Evolutionary conservation across 2,329 filamentous ascomycete genomes (phyloP).

Genomic region (Venturia asperata): DNA sequence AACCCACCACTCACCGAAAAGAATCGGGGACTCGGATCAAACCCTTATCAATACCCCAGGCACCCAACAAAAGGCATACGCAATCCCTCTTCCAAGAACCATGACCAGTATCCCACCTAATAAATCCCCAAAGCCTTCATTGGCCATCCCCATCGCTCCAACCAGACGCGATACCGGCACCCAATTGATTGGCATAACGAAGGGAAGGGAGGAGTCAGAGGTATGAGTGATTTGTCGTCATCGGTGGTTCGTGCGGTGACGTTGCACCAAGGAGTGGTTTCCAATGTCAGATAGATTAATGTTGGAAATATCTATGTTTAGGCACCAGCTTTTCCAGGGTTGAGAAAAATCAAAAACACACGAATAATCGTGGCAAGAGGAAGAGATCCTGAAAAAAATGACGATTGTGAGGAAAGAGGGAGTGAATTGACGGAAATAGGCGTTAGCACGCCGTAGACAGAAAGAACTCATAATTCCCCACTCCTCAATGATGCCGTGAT

Average conservation of each 20-base stretch:
- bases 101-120: no score
- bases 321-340: background rate
- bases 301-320: background rate
- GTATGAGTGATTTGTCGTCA: background rate
- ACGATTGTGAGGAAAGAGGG: background rate
- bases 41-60: no score
- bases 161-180: no score
- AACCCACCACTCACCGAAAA: no score
- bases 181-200: background rate
- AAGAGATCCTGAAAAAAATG: background rate
- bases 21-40: background rate
- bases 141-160: no score
- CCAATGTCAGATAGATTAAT: conserved; percentile 3
- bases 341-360: background rate
- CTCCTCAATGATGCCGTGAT: background rate
- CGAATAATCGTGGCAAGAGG: background rate
- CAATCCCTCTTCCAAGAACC: no score
- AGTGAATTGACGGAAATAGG: background rate
- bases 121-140: no score
- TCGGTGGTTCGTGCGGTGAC: background rate
- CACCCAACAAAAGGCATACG: no score
- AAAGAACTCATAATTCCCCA: background rate
- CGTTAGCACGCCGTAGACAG: no score
- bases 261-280: background rate
- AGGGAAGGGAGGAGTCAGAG: background rate